Conservation (phyloP, 371 early-diverging fungal genomes). For the Nematocida homosporus region DNA sequence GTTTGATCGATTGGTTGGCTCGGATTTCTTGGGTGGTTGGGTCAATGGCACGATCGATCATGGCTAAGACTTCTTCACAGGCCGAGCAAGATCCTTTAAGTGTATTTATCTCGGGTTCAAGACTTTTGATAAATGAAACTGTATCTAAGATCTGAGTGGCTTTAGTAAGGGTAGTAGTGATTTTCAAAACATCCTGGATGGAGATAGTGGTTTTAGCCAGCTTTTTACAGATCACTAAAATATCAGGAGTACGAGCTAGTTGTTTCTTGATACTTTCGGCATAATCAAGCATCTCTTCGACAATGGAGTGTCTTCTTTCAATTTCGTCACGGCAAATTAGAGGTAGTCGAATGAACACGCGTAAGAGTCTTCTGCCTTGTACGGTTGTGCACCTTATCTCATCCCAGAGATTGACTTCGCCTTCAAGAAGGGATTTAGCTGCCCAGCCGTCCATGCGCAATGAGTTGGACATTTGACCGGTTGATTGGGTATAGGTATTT, state of each 20-base stretch:
- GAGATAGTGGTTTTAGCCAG: slow-evolving; percentile 42
- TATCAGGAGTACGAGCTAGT: slow-evolving; percentile 59
- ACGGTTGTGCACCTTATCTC: slow-evolving; percentile 55
- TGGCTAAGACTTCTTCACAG: slow-evolving; percentile 21
- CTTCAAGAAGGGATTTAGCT: slow-evolving; percentile 26
- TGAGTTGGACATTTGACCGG: slow-evolving; percentile 1
- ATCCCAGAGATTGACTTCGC: slow-evolving; percentile 38
- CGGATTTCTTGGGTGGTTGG: slow-evolving; percentile 18
- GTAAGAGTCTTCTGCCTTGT: slow-evolving; percentile 65
- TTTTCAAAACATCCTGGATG: slow-evolving; percentile 56
- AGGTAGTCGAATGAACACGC: slow-evolving; percentile 60
- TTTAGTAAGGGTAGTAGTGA: slow-evolving; percentile 26
- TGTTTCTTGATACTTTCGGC: neutral
- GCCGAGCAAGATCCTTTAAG: slow-evolving; percentile 18
- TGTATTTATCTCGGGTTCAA: neutral
- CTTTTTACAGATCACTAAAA: slow-evolving; percentile 55
- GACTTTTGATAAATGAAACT: neutral
- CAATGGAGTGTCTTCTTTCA: slow-evolving; percentile 54
- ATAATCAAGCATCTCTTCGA: slow-evolving; percentile 42
- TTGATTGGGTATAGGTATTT: slow-evolving; percentile 21
- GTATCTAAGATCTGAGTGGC: neutral
- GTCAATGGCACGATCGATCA: slow-evolving; percentile 59
- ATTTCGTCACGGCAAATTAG: slow-evolving; percentile 59
- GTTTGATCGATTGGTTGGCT: slow-evolving; percentile 15
- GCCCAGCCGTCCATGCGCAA: slow-evolving; percentile 29